phyloP scores from a whole-genome alignment of 345 rosid species.

The Citrus sp. region DNA sequence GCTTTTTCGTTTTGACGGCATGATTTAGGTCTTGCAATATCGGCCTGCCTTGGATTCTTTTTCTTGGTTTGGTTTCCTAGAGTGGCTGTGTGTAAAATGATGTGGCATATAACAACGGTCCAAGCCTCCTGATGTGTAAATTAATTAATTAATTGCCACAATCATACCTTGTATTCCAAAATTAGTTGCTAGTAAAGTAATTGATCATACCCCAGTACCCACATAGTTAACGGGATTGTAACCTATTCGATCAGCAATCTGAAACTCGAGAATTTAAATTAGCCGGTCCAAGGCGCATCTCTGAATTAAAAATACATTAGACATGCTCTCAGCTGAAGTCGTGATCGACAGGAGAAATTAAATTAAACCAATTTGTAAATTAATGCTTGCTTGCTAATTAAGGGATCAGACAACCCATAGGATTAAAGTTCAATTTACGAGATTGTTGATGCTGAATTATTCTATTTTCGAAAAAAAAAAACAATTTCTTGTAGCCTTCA shows the following conservation, averaged over 20 bases:
- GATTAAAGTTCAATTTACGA: slow-evolving; percentile 10
- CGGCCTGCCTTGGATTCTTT: slow-evolving; percentile 8
- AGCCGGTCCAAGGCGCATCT: neutral
- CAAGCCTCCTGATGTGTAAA: neutral
- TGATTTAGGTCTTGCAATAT: neutral
- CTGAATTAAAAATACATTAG: slow-evolving; percentile 9
- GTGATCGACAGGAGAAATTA: slow-evolving; percentile 22
- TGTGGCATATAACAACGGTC: neutral
- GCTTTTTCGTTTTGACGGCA: neutral
- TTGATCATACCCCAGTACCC: neutral
- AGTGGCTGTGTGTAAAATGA: neutral
- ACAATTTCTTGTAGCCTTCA: no score
- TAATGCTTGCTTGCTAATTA: slow-evolving; percentile 8
- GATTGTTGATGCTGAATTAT: slow-evolving; percentile 3
- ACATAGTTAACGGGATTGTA: slow-evolving; percentile 21
- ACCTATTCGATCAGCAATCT: slow-evolving; percentile 15
- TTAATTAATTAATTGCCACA: no score
- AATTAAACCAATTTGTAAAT: slow-evolving; percentile 18
- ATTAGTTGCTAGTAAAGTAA: neutral
- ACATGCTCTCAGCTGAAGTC: slow-evolving; percentile 23
- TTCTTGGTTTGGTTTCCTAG: neutral
- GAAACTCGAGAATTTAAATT: neutral
- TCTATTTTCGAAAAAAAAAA: neutral
- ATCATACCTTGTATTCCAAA: neutral
- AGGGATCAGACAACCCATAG: slow-evolving; percentile 16